These are phyloP conservation scores for Boletus mariae DNA, from an alignment of 1,284 basidiomycete species.

Conservation along the genomic window DNA sequence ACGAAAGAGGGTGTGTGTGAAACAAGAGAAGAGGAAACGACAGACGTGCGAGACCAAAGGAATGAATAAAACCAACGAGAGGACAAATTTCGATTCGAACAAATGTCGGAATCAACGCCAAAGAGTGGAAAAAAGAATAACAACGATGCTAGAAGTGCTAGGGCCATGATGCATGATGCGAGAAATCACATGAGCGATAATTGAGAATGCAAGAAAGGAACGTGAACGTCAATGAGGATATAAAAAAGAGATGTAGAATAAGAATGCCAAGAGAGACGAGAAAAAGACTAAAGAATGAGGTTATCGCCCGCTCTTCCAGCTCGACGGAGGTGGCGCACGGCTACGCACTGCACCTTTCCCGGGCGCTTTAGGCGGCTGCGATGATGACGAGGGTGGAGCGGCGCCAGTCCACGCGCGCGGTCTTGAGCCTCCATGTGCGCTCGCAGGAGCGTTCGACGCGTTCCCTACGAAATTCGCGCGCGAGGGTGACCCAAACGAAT, in stretches of 20 bases:
- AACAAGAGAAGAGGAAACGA: background rate
- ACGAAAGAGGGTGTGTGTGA: background rate
- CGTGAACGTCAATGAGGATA: background rate
- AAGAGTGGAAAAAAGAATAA: background rate
- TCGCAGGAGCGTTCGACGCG: constrained; percentile 13
- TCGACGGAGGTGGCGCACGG: constrained; percentile 27
- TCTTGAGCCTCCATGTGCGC: constrained; percentile 20
- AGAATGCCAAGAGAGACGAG: constrained; percentile 7
- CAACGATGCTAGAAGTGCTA: background rate
- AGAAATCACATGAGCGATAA: background rate
- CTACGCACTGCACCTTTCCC: constrained; percentile 14
- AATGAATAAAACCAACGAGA: background rate
- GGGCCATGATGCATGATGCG: background rate
- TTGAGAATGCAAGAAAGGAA: background rate
- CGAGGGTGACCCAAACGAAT: constrained; percentile 45
- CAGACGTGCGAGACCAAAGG: background rate
- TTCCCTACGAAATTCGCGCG: constrained; percentile 6
- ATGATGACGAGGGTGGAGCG: constrained; percentile 12
- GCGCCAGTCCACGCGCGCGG: constrained; percentile 25
- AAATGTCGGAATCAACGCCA: background rate
- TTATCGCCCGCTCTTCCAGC: constrained; percentile 32
- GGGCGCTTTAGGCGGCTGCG: constrained; percentile 5
- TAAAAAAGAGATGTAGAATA: constrained; percentile 1
- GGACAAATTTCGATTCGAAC: background rate
- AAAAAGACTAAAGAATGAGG: background rate